Evolutionary conservation across 169 alveolate genomes (phyloP), one percentile per base, ranked within the genome.

Genomic region (Toxoplasma gondii): DNA sequence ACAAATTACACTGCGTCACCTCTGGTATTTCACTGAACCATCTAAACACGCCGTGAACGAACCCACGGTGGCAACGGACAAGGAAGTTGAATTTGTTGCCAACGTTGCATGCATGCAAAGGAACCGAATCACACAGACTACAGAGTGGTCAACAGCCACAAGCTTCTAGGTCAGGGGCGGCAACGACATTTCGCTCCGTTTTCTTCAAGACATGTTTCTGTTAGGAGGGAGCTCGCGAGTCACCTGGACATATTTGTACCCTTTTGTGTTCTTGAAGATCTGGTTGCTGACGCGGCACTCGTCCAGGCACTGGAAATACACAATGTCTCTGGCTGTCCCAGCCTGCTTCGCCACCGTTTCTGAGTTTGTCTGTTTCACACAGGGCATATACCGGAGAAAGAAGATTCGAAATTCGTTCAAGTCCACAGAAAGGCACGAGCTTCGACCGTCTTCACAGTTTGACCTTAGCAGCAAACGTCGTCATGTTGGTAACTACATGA

Each of bases 271-370:
- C 44, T 91, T 91, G 81, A 92, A 92, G 41, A 43, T 78, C 69
- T 92, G 94, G n/a, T 80, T 16, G 81, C 92, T 92, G 36, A 92
- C 82, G 44, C 67, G 70, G 81, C 94, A 92, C n/a, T 39, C 78
- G 16, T 83, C 70, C n/a, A 29, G 49, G 91, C 94, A 92, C 70
- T 92, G 94, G n/a, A 92, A 92, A 80, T 80, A 92, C 39, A 92
- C 45, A n/a, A 92, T 92, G 81, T 92, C 94, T 45, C 91, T 41
- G 80, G 88, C 69, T 17, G 87, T 41, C n/a, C 94, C 94, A 17
- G 92, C 94, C 34, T n/a, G 67, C 94, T 78, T 92, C 83, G 16
- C 86, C 7, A 34, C 34, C 27, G 24, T 41, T 58, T 92, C 90
- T 1, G 67, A 41, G 16, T 90, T 90, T 7, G 93, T 90, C 93